Percentiles rank a stretch among this genome's conserved stretches.
phyloP scores from a whole-genome alignment of 2,329 filamentous ascomycete species.

The Penicillium sp. region DNA sequence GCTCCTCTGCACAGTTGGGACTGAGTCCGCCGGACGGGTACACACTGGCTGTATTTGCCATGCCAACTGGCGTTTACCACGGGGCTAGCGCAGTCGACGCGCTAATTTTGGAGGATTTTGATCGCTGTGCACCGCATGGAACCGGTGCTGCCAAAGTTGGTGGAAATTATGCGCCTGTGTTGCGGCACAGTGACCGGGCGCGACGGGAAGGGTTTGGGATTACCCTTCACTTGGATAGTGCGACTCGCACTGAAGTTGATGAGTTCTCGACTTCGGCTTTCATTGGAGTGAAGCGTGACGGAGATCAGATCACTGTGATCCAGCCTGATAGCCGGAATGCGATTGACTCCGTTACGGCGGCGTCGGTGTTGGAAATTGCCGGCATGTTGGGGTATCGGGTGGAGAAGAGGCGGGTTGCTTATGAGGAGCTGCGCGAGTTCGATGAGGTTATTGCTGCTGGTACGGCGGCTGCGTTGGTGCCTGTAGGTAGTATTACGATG shows the following conservation, averaged over 20 bases:
- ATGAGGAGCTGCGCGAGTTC: conserved; percentile 62
- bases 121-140: conserved; percentile 86
- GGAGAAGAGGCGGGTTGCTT: conserved; percentile 65
- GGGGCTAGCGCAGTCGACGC: conserved; percentile 83
- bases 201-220: conserved; percentile 81
- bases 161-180: conserved; percentile 91
- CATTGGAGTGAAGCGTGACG: conserved; percentile 69
- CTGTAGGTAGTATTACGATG: conserved; percentile 85
- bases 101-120: conserved; percentile 87
- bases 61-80: conserved; percentile 93
- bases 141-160: conserved; percentile 91
- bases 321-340: conserved; percentile 86
- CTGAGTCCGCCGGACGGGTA: conserved; percentile 88
- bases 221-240: conserved; percentile 87
- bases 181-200: conserved; percentile 82
- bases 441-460: conserved; percentile 86
- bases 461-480: conserved; percentile 86
- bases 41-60: conserved; percentile 82
- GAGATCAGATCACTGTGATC: conserved; percentile 65
- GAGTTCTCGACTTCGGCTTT: conserved; percentile 96
- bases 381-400: conserved; percentile 78
- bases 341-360: conserved; percentile 81
- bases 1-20: conserved; percentile 80
- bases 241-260: conserved; percentile 78
- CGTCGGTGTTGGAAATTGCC: conserved; percentile 72